phyloP scores from a whole-genome alignment of 2,329 filamentous ascomycete genomes.

The Aspergillus puulaauensis region DNA sequence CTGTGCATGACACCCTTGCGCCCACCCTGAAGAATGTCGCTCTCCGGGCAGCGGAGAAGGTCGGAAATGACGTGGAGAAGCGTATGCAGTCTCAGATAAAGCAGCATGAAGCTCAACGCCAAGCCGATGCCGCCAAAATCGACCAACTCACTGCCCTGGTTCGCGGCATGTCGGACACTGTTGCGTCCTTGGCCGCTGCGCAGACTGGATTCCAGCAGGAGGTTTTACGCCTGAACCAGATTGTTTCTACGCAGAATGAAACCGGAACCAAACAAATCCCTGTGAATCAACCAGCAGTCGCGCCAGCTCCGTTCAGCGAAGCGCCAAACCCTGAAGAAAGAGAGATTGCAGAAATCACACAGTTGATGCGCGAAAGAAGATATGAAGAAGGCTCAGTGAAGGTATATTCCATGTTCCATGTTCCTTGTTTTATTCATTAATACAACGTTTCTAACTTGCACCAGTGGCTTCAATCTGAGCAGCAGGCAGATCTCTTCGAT shows the following conservation, averaged over 20 bases:
- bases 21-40: constrained; percentile 67
- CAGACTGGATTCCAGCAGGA: constrained; percentile 45
- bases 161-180: constrained; percentile 53
- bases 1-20: constrained; percentile 63
- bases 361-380: constrained; percentile 39
- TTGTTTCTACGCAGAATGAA: constrained; percentile 25
- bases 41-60: constrained; percentile 64
- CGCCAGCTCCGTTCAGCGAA: constrained; percentile 14
- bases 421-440: background rate
- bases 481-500: constrained; percentile 62
- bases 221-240: constrained; percentile 37
- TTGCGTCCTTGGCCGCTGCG: constrained; percentile 43
- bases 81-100: constrained; percentile 53
- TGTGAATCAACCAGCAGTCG: constrained; percentile 19
- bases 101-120: constrained; percentile 52
- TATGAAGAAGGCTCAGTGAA: constrained; percentile 49
- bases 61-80: constrained; percentile 68
- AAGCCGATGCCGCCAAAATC: constrained; percentile 58
- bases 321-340: constrained; percentile 35
- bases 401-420: constrained; percentile 31
- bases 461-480: constrained; percentile 61
- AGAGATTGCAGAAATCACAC: constrained; percentile 43
- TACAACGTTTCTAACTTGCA: constrained; percentile 18
- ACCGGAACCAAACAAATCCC: constrained; percentile 18
- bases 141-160: constrained; percentile 60